These are phyloP conservation scores for Neurospora sp. DNA, from an alignment of 495 filamentous ascomycete species.

Conservation along the genomic window DNA sequence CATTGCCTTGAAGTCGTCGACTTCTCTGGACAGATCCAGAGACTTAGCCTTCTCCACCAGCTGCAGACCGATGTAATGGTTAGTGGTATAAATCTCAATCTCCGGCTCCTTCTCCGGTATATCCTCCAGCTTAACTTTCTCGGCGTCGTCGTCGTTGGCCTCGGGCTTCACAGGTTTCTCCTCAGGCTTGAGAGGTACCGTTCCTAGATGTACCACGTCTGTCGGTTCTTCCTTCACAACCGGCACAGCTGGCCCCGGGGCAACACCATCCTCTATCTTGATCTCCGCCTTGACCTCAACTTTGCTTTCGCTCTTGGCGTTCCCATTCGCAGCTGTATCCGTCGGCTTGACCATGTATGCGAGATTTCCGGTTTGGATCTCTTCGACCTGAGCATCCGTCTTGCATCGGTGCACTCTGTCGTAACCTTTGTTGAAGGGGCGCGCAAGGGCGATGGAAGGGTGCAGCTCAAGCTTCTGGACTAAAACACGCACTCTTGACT, in stretches of 20 bases:
- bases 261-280: constrained; percentile 9
- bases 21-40: constrained; percentile 62
- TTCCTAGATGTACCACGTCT: background rate
- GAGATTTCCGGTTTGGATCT: constrained; percentile 63
- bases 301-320: constrained; percentile 45
- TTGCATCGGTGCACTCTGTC: constrained; percentile 67
- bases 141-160: background rate
- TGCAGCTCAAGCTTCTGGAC: constrained; percentile 70
- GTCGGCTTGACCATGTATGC: constrained; percentile 52
- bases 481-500: constrained; percentile 82
- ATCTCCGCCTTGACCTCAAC: constrained; percentile 41
- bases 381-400: constrained; percentile 56
- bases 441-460: constrained; percentile 66
- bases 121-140: constrained; percentile 13
- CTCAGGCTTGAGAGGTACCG: constrained; percentile 1
- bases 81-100: constrained; percentile 20
- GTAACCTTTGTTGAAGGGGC: constrained; percentile 89
- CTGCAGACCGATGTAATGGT: constrained; percentile 27
- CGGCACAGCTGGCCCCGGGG: background rate
- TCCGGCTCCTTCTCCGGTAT: constrained; percentile 14
- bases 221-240: constrained; percentile 11
- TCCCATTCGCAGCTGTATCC: constrained; percentile 18
- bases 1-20: constrained; percentile 60
- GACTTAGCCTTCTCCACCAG: constrained; percentile 38
- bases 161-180: constrained; percentile 7